Evolutionary conservation across 768 basidiomycete species (phyloP).

Genomic region (Nevesoporus exiguus): DNA sequence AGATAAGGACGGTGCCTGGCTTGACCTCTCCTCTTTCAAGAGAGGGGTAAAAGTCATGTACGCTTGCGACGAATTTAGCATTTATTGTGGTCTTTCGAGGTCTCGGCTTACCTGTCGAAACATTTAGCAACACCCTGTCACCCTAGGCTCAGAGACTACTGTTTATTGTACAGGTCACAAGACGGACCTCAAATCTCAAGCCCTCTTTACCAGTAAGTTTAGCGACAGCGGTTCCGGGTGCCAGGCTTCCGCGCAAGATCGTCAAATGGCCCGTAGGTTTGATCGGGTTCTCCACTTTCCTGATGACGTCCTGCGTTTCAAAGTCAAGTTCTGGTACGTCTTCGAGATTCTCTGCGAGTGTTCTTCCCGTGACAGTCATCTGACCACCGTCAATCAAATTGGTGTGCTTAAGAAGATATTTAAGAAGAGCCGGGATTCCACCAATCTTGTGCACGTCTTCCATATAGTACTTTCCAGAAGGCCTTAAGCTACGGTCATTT

Average conservation of each 20-base stretch:
- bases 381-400: constrained; percentile 78
- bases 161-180: background rate
- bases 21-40: constrained; percentile 74
- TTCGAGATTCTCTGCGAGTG: constrained; percentile 80
- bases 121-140: constrained; percentile 69
- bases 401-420: constrained; percentile 77
- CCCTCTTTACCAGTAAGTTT: constrained; percentile 96
- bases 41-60: constrained; percentile 69
- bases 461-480: constrained; percentile 87
- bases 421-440: constrained; percentile 79
- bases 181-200: constrained; percentile 65
- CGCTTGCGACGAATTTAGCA: constrained; percentile 34
- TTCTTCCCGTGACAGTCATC: constrained; percentile 89
- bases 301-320: constrained; percentile 72
- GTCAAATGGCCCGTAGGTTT: constrained; percentile 84
- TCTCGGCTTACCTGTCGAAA: constrained; percentile 56
- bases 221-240: constrained; percentile 83
- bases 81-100: background rate
- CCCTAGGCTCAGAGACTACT: background rate
- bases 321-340: constrained; percentile 74
- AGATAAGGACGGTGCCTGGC: constrained; percentile 70
- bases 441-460: constrained; percentile 85
- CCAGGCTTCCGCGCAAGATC: constrained; percentile 85
- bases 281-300: constrained; percentile 71
- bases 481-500: constrained; percentile 38